Conservation (phyloP, 768 basidiomycete species). For the Lentinula lateritia region DNA sequence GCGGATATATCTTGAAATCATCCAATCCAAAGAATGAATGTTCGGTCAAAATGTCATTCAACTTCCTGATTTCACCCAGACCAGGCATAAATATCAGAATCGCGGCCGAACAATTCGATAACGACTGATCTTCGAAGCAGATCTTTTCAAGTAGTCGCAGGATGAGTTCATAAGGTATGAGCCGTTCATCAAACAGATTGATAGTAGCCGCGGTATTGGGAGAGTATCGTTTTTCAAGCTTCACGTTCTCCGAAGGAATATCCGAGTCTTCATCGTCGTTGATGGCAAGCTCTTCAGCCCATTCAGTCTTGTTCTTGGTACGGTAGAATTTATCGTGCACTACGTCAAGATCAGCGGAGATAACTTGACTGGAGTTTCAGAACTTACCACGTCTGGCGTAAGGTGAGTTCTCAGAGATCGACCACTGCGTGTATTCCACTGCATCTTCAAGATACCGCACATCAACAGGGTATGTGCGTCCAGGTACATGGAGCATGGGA, state of each 20-base stretch:
- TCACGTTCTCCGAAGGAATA: slow-evolving; percentile 34
- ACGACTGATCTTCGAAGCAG: slow-evolving; percentile 60
- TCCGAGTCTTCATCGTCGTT: slow-evolving; percentile 69
- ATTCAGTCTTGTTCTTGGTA: slow-evolving; percentile 60
- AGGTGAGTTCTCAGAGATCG: slow-evolving; percentile 71
- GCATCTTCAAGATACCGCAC: slow-evolving; percentile 87
- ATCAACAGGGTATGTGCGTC: slow-evolving; percentile 91
- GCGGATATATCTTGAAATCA: slow-evolving; percentile 70
- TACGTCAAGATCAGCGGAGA: slow-evolving; percentile 19
- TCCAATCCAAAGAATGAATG: slow-evolving; percentile 67
- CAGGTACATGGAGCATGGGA: slow-evolving; percentile 83
- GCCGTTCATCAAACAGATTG: slow-evolving; percentile 80
- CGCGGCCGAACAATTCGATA: slow-evolving; percentile 63
- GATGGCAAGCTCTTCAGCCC: slow-evolving; percentile 66
- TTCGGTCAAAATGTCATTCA: slow-evolving; percentile 76
- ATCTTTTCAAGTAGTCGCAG: slow-evolving; percentile 75
- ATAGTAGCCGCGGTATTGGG: slow-evolving; percentile 67
- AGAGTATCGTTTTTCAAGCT: slow-evolving; percentile 79
- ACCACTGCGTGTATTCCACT: slow-evolving; percentile 75
- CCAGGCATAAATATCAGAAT: slow-evolving; percentile 94
- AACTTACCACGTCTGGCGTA: slow-evolving; percentile 69
- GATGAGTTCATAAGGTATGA: slow-evolving; percentile 91
- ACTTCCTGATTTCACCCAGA: slow-evolving; percentile 83
- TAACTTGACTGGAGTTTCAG: background rate
- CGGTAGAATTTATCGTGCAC: slow-evolving; percentile 61